Evolutionary conservation across 441 rosid species (phyloP).

Genomic region (Croton laevigatus): DNA sequence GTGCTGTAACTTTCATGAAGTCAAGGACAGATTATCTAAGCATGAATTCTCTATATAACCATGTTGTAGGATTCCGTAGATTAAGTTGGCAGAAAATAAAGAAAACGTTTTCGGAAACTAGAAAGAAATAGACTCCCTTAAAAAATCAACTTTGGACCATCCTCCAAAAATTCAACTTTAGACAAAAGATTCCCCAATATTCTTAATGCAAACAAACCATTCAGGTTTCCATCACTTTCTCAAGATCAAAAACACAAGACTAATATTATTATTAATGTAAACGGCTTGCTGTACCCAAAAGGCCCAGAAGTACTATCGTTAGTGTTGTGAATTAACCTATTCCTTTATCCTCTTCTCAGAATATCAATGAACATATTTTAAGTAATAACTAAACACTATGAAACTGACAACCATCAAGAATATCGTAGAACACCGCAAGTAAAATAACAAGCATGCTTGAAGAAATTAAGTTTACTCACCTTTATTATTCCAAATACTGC

Average conservation of each 20-base stretch:
- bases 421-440: background rate
- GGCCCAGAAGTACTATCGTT: background rate
- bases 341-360: background rate
- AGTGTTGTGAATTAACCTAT: background rate
- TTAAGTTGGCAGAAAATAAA: background rate
- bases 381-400: background rate
- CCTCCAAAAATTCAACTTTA: too few relatives aligned
- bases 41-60: background rate
- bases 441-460: background rate
- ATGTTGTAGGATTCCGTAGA: background rate
- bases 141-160: background rate
- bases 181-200: background rate
- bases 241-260: background rate
- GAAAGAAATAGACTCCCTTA: background rate
- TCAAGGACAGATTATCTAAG: background rate
- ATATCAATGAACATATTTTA: background rate
- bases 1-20: background rate
- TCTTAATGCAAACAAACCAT: conserved; percentile 1
- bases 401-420: background rate
- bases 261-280: background rate
- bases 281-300: background rate
- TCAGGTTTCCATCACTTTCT: background rate
- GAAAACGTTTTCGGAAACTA: background rate
- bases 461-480: conserved; percentile 39
- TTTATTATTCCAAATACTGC: conserved; percentile 77